These are phyloP conservation scores for Sphaerulina musiva DNA, from an alignment of 2,329 filamentous ascomycete species.

Conservation along the genomic window DNA sequence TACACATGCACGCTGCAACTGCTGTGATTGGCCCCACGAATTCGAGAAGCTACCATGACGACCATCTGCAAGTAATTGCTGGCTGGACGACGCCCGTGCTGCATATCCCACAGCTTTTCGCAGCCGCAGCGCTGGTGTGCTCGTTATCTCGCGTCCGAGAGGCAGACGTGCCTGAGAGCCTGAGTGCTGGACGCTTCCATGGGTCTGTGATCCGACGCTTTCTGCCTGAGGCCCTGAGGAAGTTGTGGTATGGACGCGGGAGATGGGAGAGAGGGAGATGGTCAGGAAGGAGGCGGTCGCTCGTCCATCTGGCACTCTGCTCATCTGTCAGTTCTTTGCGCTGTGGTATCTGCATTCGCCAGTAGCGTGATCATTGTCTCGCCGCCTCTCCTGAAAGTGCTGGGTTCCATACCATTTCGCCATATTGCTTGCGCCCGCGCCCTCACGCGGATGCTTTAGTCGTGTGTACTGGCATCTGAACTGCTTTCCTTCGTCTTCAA, in stretches of 20 bases:
- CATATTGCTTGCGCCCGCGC: no score
- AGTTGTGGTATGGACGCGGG: not conserved
- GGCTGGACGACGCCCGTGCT: not conserved
- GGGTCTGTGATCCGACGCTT: no score
- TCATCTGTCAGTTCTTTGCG: not conserved
- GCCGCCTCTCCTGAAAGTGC: not conserved
- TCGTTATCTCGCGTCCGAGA: conserved; percentile 4
- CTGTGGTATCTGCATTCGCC: not conserved
- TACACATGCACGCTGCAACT: not conserved
- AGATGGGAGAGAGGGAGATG: not conserved
- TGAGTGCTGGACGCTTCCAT: not conserved
- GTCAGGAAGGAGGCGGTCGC: not conserved
- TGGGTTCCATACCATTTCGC: not conserved
- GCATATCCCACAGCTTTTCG: not conserved
- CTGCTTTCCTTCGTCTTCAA: no score
- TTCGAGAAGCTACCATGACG: not conserved
- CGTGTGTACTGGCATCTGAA: no score
- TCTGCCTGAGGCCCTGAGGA: not conserved
- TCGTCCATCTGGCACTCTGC: no score
- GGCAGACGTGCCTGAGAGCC: conserved; percentile 4
- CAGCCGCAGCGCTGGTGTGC: conserved; percentile 9
- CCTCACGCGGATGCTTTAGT: no score
- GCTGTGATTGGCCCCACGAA: conserved; percentile 2
- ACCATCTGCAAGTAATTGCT: not conserved
- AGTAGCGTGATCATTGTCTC: not conserved